Evolutionary conservation across 176 grass and related monocot genomes (phyloP).

Genomic region (Raddia guianensis): DNA sequence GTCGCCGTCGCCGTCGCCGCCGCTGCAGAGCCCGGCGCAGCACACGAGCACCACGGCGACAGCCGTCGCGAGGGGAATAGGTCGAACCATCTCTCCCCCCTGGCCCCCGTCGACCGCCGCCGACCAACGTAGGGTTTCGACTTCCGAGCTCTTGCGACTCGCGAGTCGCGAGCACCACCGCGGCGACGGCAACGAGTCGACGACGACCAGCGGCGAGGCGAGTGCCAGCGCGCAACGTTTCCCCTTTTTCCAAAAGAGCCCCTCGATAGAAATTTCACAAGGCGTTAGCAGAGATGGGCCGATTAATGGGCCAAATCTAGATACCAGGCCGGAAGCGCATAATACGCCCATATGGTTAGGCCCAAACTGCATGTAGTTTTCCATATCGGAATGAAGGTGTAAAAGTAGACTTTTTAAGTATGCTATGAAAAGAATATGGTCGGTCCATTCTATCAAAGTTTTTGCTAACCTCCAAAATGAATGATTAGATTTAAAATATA

Average conservation of each 20-base stretch:
- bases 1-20: background rate
- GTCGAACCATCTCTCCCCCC: slow-evolving; percentile 41
- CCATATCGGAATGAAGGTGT: no score
- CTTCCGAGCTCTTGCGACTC: background rate
- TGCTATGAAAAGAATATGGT: no score
- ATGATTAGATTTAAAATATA: no score
- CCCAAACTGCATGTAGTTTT: background rate
- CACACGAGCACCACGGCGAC: slow-evolving; percentile 30
- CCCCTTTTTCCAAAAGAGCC: background rate
- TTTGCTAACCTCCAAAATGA: no score
- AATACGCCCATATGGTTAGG: background rate
- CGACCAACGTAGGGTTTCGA: background rate
- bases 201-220: background rate
- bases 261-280: background rate
- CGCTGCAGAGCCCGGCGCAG: slow-evolving; percentile 32
- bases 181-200: background rate
- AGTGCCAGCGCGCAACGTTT: no score
- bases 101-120: background rate
- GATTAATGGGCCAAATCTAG: background rate
- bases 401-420: no score
- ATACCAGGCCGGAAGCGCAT: background rate
- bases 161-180: background rate
- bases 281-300: background rate
- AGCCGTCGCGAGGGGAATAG: background rate
- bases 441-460: no score